Base-by-base conservation (phyloP, 192 early-diverging fungal genomes). In the Backusella sp. region DNA sequence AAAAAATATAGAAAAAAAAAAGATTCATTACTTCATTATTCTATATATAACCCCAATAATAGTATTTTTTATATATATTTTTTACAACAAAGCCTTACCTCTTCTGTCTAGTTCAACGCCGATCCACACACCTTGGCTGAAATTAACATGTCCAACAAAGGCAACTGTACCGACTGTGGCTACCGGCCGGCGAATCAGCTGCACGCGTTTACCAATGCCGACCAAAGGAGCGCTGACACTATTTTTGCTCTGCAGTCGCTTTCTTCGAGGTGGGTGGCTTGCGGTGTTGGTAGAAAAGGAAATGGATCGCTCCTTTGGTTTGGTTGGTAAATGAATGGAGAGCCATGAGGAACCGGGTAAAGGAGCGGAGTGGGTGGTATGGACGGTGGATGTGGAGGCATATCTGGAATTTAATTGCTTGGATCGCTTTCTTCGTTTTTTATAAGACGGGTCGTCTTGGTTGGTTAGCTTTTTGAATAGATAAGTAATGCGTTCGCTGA, bases 81-180 rank as follows among this genome's bases (percentile, higher is more conserved):
- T 26, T 26, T 28, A 68, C 23, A 37, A 39, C 30, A 41, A 23
- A 52, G 7, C 23, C 15, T 17, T 74, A 79, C 78, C 78, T 53
- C 78, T 69, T 30, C 73, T 66, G 75, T 94, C 92, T 7, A 97
- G 85, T 80, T 96, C 97, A 4, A 98, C 84, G 37, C 97, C 97
- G 65, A 96, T 86, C 96, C 96, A 98, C 62, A 81, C 79, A 15
- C 97, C 97, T 0, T 89, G 34, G 6, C 92, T 90, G 82, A 98
- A 98, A 1, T 82, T 75, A 1, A 95, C 96, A n/a, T 76, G 49
- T 4, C 96, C 97, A 21, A 89, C 84, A 83, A 89, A 97, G 23
- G 91, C 84, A 30, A 98, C 90, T 30, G 83, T 88, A 12, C 92
- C 93, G 23, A 79, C 67, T 32, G 76, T 77, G 34, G 71, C 32